Evolutionary conservation across 345 rosid genomes (phyloP), one percentile per base, ranked within the genome.

Genomic region (Trapa bicornis): DNA sequence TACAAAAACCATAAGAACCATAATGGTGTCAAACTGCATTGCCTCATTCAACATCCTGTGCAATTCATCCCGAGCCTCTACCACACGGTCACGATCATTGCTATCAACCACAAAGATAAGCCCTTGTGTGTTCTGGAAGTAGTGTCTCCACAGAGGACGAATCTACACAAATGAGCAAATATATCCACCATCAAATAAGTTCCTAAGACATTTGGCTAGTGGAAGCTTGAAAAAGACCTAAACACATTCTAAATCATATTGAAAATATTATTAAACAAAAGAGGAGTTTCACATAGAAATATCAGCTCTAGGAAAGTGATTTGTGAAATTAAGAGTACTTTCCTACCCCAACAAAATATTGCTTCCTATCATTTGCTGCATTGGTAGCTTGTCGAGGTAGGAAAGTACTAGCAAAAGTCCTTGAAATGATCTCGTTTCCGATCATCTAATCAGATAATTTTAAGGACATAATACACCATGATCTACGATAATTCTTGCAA

Each of bases 71-170:
- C 89, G 75, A 22, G 96, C 87, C 75, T 84, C 87, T 68, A 84
- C 87, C 22, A 81, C 82, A 78, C 84, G 85, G 66, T 89, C 93
- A 39, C 93, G 87, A 65, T 89, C 96, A 39, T 87, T 89, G 75
- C 93, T 89, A 70, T 89, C 93, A 66, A 89, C 96, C 62, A 89
- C 96, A 67, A 89, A 89, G 79, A 89, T 89, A 3, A 89, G 89
- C 58, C 96, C 92, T 68, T 87, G 96, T 15, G 96, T 89, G 76
- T 89, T 89, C 72, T 87, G 90, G 79, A 89, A 84, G 73, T 84
- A 84, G 70, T 84, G 89, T 72, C 89, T 80, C 89, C 89, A 84
- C 77, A 84, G 52, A 38, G 86, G 89, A 37, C 85, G 86, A 66
- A 85, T 80, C 89, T 82, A 81, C 37, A 68, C 9, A 15, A 12